These are phyloP conservation scores for Ophiostoma ulmi DNA, from an alignment of 2,329 filamentous ascomycete genomes.

Conservation along the genomic window DNA sequence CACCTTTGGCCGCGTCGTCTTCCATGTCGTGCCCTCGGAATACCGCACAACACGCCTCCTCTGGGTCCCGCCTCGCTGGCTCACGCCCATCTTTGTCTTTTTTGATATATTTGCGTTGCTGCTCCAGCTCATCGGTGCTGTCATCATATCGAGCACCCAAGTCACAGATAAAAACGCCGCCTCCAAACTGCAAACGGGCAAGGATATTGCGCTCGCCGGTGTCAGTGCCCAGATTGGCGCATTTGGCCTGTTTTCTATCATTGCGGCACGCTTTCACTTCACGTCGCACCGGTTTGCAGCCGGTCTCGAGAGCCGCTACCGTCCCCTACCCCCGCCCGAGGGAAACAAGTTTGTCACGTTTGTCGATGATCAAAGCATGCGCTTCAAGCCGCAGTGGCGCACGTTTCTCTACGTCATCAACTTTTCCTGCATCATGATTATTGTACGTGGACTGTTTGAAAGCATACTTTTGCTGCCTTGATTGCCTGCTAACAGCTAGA, in stretches of 20 bases:
- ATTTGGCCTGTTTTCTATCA: constrained; percentile 44
- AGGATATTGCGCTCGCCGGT: constrained; percentile 34
- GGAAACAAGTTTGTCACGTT: constrained; percentile 34
- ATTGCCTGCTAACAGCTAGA: not conserved
- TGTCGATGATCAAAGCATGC: constrained; percentile 25
- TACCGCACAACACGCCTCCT: constrained; percentile 34
- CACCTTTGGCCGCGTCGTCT: constrained; percentile 38
- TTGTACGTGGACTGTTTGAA: constrained; percentile 23
- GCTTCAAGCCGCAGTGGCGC: constrained; percentile 35
- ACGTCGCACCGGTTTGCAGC: constrained; percentile 38
- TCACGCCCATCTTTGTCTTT: constrained; percentile 41
- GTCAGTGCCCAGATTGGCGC: constrained; percentile 42
- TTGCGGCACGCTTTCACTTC: constrained; percentile 45
- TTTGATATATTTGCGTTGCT: constrained; percentile 24
- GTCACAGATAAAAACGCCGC: constrained; percentile 32
- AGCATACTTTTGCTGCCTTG: too few species aligned
- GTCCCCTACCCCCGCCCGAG: constrained; percentile 25
- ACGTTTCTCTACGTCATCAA: constrained; percentile 36
- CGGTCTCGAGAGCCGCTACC: constrained; percentile 32
- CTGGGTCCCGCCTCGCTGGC: constrained; percentile 36
- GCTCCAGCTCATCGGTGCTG: constrained; percentile 38
- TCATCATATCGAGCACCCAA: constrained; percentile 39
- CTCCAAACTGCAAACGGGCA: constrained; percentile 35
- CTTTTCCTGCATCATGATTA: constrained; percentile 32
- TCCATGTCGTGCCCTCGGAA: constrained; percentile 36